Evolutionary conservation across 495 filamentous ascomycete genomes (phyloP).

Genomic region (Penicillium coffeae): DNA sequence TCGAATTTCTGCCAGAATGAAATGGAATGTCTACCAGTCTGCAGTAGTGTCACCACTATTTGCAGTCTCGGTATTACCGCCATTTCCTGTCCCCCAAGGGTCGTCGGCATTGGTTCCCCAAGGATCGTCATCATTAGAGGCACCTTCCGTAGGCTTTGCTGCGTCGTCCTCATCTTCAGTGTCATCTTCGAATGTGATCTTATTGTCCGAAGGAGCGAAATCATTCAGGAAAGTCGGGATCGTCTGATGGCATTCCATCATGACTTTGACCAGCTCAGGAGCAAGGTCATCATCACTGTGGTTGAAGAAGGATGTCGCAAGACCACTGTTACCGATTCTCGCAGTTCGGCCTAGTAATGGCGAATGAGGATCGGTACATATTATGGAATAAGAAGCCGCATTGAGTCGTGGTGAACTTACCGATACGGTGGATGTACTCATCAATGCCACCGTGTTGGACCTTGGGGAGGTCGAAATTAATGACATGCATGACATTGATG

Average conservation of each 20-base stretch:
- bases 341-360: constrained; percentile 73
- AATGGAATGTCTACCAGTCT: neutral
- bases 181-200: constrained; percentile 58
- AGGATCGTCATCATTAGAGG: neutral
- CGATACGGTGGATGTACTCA: constrained; percentile 93
- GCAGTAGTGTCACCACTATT: neutral
- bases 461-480: constrained; percentile 86
- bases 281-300: constrained; percentile 66
- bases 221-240: constrained; percentile 78
- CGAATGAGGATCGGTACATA: constrained; percentile 2
- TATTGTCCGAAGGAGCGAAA: constrained; percentile 50
- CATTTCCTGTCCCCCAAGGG: too few species aligned
- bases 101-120: neutral
- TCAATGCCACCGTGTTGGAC: constrained; percentile 74
- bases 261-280: constrained; percentile 64
- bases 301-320: constrained; percentile 88
- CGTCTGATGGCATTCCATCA: constrained; percentile 71
- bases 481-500: constrained; percentile 77
- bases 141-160: neutral
- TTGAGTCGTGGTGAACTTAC: constrained; percentile 38
- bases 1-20: too few species aligned
- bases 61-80: too few species aligned
- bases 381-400: neutral
- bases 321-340: constrained; percentile 82
- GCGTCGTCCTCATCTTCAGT: constrained; percentile 32